Percentiles rank a stretch among this genome's conserved stretches.
These are phyloP conservation scores for Trichosanthes truncata DNA, from an alignment of 306 rosid genomes.

Conservation along the genomic window DNA sequence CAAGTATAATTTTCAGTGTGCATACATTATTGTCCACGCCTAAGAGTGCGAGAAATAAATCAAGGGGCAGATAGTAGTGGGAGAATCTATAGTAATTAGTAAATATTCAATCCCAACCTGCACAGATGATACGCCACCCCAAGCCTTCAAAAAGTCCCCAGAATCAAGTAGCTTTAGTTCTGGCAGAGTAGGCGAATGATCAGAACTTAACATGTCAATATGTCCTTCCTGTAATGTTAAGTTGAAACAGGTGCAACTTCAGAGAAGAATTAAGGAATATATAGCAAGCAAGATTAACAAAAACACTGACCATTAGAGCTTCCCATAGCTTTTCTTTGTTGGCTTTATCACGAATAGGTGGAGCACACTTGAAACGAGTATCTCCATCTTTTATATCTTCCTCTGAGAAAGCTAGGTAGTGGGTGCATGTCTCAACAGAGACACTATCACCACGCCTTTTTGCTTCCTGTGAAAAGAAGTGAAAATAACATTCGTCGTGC, in stretches of 20 bases:
- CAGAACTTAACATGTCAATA: conserved; percentile 73
- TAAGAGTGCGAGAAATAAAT: neutral
- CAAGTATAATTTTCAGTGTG: neutral
- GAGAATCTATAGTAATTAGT: neutral
- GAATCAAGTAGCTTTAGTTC: conserved; percentile 72
- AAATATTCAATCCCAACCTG: conserved; percentile 40
- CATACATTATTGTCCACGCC: neutral
- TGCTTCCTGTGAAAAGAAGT: conserved; percentile 48
- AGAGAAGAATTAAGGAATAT: neutral
- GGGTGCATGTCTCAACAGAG: conserved; percentile 84
- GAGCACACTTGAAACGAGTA: conserved; percentile 89
- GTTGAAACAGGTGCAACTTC: neutral
- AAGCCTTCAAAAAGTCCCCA: conserved; percentile 82
- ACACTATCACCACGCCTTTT: conserved; percentile 66
- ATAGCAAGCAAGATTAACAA: neutral
- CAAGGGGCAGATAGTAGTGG: neutral
- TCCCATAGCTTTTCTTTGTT: conserved; percentile 76
- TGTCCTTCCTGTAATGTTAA: conserved; percentile 55
- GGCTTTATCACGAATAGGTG: conserved; percentile 71
- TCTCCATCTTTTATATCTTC: conserved; percentile 75
- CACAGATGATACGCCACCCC: conserved; percentile 94
- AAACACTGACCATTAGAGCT: conserved; percentile 52
- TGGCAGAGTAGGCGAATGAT: conserved; percentile 87
- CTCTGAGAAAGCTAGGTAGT: conserved; percentile 74
- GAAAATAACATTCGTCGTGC: neutral